These are phyloP conservation scores for Mucor saturninus DNA, from an alignment of 371 early-diverging fungal species.

Conservation along the genomic window DNA sequence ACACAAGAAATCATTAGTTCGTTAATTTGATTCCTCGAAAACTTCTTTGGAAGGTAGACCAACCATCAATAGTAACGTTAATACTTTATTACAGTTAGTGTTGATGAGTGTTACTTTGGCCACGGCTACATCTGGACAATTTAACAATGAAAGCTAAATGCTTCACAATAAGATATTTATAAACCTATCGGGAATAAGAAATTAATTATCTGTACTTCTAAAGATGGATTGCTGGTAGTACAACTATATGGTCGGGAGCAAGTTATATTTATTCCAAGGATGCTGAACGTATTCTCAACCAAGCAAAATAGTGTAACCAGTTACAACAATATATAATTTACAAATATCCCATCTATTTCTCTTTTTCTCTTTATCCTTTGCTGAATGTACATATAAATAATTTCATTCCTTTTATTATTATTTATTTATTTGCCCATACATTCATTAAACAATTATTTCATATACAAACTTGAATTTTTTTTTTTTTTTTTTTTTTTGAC, in stretches of 20 bases:
- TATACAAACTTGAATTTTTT: background rate
- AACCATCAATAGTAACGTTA: constrained; percentile 84
- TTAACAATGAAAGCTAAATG: constrained; percentile 37
- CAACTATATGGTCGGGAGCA: constrained; percentile 80
- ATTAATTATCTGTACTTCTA: background rate
- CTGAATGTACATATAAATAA: background rate
- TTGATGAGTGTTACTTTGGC: constrained; percentile 80
- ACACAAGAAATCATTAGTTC: constrained; percentile 73
- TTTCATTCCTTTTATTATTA: constrained; percentile 2
- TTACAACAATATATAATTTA: constrained; percentile 2
- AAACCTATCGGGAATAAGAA: background rate
- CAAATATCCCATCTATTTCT: background rate
- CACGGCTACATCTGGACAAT: constrained; percentile 33
- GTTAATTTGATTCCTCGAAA: constrained; percentile 90
- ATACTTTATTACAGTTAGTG: constrained; percentile 85
- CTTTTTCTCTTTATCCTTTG: background rate
- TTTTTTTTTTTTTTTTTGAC: background rate
- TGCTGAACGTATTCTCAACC: constrained; percentile 66
- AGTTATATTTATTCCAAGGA: constrained; percentile 81
- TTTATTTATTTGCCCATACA: too few relatives aligned
- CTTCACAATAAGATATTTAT: constrained; percentile 37
- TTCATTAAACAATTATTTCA: background rate
- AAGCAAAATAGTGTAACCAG: constrained; percentile 9
- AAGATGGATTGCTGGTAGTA: constrained; percentile 72
- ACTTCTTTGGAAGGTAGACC: constrained; percentile 92